Evolutionary conservation across 2,329 filamentous ascomycete genomes (phyloP).

Genomic region (Incumbomyces delicatus): DNA sequence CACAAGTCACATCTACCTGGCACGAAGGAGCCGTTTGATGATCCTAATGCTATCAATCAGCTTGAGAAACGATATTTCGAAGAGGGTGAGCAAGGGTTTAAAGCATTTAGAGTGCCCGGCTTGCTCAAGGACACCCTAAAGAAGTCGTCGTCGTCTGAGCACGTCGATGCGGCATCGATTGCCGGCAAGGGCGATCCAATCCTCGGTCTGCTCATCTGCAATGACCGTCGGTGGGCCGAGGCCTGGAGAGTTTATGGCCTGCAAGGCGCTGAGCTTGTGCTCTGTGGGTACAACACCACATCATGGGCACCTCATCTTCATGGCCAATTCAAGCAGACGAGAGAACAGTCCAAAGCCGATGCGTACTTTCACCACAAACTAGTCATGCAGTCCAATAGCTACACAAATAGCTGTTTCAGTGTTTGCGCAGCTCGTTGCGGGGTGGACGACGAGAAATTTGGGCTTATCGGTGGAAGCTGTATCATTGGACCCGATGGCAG

Average conservation of each 20-base stretch:
- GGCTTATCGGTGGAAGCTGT: conserved; percentile 40
- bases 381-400: conserved; percentile 43
- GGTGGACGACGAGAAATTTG: conserved; percentile 41
- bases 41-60: conserved; percentile 42
- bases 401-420: conserved; percentile 45
- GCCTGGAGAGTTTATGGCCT: conserved; percentile 44
- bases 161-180: conserved; percentile 12
- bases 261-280: conserved; percentile 40
- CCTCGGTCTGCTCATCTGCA: conserved; percentile 47
- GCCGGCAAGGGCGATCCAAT: conserved; percentile 40
- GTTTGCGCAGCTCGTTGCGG: conserved; percentile 43
- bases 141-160: conserved; percentile 20
- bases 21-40: conserved; percentile 41
- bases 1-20: conserved; percentile 48
- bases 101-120: conserved; percentile 43
- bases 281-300: conserved; percentile 45
- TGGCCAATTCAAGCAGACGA: conserved; percentile 28
- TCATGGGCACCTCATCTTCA: conserved; percentile 40
- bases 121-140: conserved; percentile 32
- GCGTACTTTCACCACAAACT: conserved; percentile 45
- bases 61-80: conserved; percentile 48
- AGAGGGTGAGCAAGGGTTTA: conserved; percentile 44
- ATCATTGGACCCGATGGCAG: conserved; percentile 42
- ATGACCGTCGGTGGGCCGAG: conserved; percentile 46
- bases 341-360: conserved; percentile 36